Percentiles rank a stretch among this genome's conserved stretches.
Conservation (phyloP, 768 basidiomycete genomes). For the Boletus fagicola region DNA sequence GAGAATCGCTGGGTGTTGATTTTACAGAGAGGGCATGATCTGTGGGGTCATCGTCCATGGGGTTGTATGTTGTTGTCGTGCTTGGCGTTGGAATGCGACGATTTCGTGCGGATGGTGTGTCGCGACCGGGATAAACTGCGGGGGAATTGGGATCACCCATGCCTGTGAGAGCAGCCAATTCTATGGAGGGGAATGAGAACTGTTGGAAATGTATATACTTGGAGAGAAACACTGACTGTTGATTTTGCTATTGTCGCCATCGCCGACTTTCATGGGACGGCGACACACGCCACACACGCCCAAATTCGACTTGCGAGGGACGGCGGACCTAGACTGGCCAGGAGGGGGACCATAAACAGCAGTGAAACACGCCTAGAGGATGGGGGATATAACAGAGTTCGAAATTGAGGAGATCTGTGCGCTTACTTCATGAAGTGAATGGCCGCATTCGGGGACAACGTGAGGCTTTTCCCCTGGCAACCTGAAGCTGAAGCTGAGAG, state of each 20-base stretch:
- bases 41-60: slow-evolving; percentile 82
- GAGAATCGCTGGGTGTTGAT: slow-evolving; percentile 46
- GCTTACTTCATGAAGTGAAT: slow-evolving; percentile 89
- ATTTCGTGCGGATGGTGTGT: slow-evolving; percentile 43
- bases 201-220: not conserved
- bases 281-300: slow-evolving; percentile 98
- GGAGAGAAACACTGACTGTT: slow-evolving; percentile 67
- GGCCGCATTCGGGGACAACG: slow-evolving; percentile 95
- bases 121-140: slow-evolving; percentile 67
- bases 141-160: slow-evolving; percentile 64
- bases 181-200: slow-evolving; percentile 42
- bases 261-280: slow-evolving; percentile 93
- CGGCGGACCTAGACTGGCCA: slow-evolving; percentile 48
- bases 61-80: slow-evolving; percentile 48
- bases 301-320: slow-evolving; percentile 71
- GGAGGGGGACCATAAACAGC: slow-evolving; percentile 93
- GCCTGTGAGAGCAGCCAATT: slow-evolving; percentile 91
- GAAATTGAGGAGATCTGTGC: not conserved
- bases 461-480: slow-evolving; percentile 97
- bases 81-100: slow-evolving; percentile 23
- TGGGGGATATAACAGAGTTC: slow-evolving; percentile 7
- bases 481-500: slow-evolving; percentile 88
- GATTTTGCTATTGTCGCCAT: slow-evolving; percentile 75
- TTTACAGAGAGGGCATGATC: slow-evolving; percentile 55
- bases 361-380: slow-evolving; percentile 85